Evolutionary conservation across 768 basidiomycete species (phyloP).

Genomic region (Gautieria morchelliformis): DNA sequence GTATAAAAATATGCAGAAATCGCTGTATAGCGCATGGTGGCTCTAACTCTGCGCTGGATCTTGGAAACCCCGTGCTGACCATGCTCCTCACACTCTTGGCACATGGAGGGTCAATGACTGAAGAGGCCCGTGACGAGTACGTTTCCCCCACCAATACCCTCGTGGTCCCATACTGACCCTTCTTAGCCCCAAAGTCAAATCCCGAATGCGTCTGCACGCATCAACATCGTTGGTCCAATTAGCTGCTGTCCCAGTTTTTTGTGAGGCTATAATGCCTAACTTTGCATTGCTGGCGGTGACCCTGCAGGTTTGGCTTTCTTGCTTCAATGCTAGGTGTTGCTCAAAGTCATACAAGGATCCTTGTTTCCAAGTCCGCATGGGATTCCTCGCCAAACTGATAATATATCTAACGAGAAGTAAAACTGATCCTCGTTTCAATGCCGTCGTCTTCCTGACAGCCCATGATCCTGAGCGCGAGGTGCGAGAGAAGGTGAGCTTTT

Average conservation of each 20-base stretch:
- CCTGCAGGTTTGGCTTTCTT: slow-evolving; percentile 52
- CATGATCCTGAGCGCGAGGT: slow-evolving; percentile 87
- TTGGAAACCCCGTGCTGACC: slow-evolving; percentile 67
- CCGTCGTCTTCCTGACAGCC: slow-evolving; percentile 80
- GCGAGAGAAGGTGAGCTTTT: slow-evolving; percentile 43
- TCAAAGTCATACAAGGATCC: slow-evolving; percentile 63
- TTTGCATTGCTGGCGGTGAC: slow-evolving; percentile 66
- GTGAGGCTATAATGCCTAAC: slow-evolving; percentile 42
- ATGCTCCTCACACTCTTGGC: slow-evolving; percentile 67
- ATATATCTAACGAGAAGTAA: slow-evolving; percentile 52
- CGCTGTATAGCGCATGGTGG: slow-evolving; percentile 62
- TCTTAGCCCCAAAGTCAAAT: slow-evolving; percentile 48
- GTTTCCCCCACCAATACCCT: slow-evolving; percentile 13
- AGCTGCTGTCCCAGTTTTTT: slow-evolving; percentile 47
- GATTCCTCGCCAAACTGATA: slow-evolving; percentile 69
- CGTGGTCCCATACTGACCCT: slow-evolving; percentile 10
- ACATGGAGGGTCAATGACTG: slow-evolving; percentile 54
- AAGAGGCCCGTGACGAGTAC: slow-evolving; percentile 43
- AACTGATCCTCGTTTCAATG: slow-evolving; percentile 64
- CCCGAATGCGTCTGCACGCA: slow-evolving; percentile 77
- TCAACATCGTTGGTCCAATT: slow-evolving; percentile 75
- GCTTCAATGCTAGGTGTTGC: background rate
- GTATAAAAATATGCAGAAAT: slow-evolving; percentile 75
- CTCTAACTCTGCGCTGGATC: slow-evolving; percentile 48
- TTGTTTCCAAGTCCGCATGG: slow-evolving; percentile 75